These are phyloP conservation scores for Kuraishia floccosa DNA, from an alignment of 805 yeast species.

Conservation along the genomic window DNA sequence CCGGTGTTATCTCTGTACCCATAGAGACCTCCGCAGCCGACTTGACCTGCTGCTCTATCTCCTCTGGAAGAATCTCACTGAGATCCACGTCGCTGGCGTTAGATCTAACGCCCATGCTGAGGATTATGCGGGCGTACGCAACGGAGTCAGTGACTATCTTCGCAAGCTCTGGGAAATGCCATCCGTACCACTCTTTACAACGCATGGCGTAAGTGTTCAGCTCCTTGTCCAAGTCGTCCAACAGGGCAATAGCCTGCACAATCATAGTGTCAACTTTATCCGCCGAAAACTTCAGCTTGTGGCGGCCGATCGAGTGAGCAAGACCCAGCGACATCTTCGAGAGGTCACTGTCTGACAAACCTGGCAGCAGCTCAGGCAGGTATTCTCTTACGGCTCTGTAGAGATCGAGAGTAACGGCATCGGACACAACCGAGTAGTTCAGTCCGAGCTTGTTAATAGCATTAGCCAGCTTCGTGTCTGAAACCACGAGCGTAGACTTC, in stretches of 20 bases:
- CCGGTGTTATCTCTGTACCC: slow-evolving; percentile 98
- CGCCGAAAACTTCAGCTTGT: slow-evolving; percentile 93
- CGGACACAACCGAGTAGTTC: slow-evolving; percentile 81
- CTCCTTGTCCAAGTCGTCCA: slow-evolving; percentile 96
- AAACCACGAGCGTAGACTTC: slow-evolving; percentile 78
- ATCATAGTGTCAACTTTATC: slow-evolving; percentile 99
- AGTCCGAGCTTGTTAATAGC: slow-evolving; percentile 91
- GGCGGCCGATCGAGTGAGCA: slow-evolving; percentile 98
- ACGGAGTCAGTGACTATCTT: slow-evolving; percentile 93
- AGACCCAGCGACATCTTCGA: slow-evolving; percentile 96
- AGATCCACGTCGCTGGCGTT: slow-evolving; percentile 86
- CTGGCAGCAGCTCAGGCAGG: slow-evolving; percentile 90
- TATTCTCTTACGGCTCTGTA: slow-evolving; percentile 93
- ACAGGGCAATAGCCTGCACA: slow-evolving; percentile 94
- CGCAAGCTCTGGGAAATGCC: slow-evolving; percentile 99
- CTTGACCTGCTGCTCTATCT: slow-evolving; percentile 83
- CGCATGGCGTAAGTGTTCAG: slow-evolving; percentile 98
- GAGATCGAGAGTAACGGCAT: slow-evolving; percentile 89
- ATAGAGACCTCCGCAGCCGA: slow-evolving; percentile 96
- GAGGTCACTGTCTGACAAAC: slow-evolving; percentile 73
- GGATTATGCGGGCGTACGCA: slow-evolving; percentile 89
- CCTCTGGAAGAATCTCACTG: slow-evolving; percentile 86
- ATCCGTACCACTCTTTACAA: slow-evolving; percentile 99
- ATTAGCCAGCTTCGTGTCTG: slow-evolving; percentile 93
- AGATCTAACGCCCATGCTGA: slow-evolving; percentile 89